Evolutionary conservation across 108 stramenopile species (phyloP), one percentile per base, ranked within the genome.

Genomic region (Skeletonema menzelii): DNA sequence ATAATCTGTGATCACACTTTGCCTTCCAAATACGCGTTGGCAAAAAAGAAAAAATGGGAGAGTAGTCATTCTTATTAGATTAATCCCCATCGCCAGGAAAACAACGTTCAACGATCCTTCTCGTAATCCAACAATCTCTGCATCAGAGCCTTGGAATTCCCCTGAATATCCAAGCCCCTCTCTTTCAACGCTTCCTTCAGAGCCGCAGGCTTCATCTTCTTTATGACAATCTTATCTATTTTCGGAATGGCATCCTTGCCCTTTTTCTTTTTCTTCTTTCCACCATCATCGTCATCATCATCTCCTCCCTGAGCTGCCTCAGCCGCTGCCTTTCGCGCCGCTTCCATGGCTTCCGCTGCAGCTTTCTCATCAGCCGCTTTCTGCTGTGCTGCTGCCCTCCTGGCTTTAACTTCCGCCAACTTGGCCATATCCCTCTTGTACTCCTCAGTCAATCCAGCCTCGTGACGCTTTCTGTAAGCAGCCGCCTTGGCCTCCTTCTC

Each of bases 121-220:
- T 95, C 95, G 65, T 85, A 93, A 20, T 90, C 83, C 56, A 93
- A 63, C 8, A 96, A 76, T 44, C 95, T 75, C 3, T 75, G 69
- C 24, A 63, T 81, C 72, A 96, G 76, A 26, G 65, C 79, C 62
- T 96, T 96, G 20, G 88, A 81, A 80, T 94, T 94, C 13, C 95
- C 95, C 73, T 93, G 92, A 82, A 90, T 93, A 32, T 89, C 89
- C 19, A 92, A 80, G 1, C 83, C 86, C 40, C 95, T 73, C 63
- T 84, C 84, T 84, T 96, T 96, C 65, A 96, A 71, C 8, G 90
- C 93, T 63, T 94, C 95, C 77, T 96, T 96, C 67, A 94, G 71
- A 65, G 84, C 86, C 19, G 91, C 82, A 17, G 95, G 95, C 72
- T 96, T 96, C 95, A 96, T 93, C 70, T 91, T 92, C 64, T 96